Percentiles rank a stretch among this genome's conserved stretches.
Conservation (phyloP, 768 basidiomycete species). For the Pisolithus microcarpus region DNA sequence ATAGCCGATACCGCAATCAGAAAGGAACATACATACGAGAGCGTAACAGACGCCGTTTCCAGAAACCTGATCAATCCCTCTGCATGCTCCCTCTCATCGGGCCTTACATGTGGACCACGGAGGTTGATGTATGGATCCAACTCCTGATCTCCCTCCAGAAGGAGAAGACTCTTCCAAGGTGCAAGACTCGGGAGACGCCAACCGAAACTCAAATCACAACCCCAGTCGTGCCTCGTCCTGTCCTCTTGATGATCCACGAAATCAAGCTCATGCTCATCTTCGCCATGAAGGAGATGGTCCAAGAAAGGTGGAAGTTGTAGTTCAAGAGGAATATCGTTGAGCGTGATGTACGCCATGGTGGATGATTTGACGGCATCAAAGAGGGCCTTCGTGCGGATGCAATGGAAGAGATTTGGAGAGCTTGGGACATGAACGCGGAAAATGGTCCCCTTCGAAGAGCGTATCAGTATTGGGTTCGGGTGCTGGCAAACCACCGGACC, state of each 20-base stretch:
- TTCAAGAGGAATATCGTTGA: slow-evolving; percentile 76
- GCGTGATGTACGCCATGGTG: slow-evolving; percentile 68
- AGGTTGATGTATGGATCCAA: slow-evolving; percentile 56
- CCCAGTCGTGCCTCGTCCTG: slow-evolving; percentile 48
- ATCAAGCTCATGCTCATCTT: slow-evolving; percentile 52
- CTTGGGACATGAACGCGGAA: slow-evolving; percentile 46
- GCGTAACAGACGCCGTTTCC: slow-evolving; percentile 61
- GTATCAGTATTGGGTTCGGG: slow-evolving; percentile 5
- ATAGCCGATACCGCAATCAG: neutral
- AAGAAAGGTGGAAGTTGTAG: slow-evolving; percentile 81
- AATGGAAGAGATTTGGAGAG: slow-evolving; percentile 61
- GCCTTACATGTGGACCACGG: slow-evolving; percentile 48
- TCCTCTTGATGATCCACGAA: slow-evolving; percentile 45
- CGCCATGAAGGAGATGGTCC: slow-evolving; percentile 60
- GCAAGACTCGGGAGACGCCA: slow-evolving; percentile 68
- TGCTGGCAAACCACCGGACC: slow-evolving; percentile 41
- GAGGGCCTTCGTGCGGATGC: slow-evolving; percentile 71
- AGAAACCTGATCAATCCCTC: slow-evolving; percentile 72
- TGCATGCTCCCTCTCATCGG: slow-evolving; percentile 60
- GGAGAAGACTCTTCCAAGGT: slow-evolving; percentile 89
- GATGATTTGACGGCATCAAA: slow-evolving; percentile 74
- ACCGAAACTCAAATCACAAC: slow-evolving; percentile 58
- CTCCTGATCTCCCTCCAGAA: slow-evolving; percentile 56
- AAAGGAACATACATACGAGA: slow-evolving; percentile 51
- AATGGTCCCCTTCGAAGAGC: slow-evolving; percentile 45